Conservation (phyloP, 2,329 filamentous ascomycete genomes). For the Tolypocladium sp. region DNA sequence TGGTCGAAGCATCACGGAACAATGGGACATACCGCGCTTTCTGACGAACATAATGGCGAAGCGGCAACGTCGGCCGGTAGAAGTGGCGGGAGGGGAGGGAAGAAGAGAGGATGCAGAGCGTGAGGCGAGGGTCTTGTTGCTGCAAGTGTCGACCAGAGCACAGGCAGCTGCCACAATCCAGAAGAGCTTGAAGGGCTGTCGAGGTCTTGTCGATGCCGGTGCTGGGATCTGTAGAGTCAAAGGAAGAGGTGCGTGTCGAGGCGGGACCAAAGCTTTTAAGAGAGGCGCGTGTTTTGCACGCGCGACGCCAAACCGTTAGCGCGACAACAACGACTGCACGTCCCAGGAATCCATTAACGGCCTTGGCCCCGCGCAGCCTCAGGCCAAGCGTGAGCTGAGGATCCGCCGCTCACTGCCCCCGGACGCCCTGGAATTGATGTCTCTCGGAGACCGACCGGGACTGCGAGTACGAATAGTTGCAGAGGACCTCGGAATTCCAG, state of each 20-base stretch:
- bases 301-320: constrained; percentile 23
- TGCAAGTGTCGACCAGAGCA: constrained; percentile 13
- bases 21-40: constrained; percentile 46
- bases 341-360: constrained; percentile 16
- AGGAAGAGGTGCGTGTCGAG: constrained; percentile 6
- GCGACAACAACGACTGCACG: constrained; percentile 15
- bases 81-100: constrained; percentile 9
- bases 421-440: neutral
- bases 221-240: constrained; percentile 10
- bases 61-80: constrained; percentile 11
- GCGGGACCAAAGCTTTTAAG: constrained; percentile 24
- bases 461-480: neutral
- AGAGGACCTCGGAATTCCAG: neutral
- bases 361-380: constrained; percentile 8
- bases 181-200: constrained; percentile 2
- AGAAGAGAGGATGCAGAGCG: constrained; percentile 10
- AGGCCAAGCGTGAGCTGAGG: neutral
- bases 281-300: constrained; percentile 21
- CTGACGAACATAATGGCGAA: constrained; percentile 48
- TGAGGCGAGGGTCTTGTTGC: constrained; percentile 13
- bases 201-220: constrained; percentile 4
- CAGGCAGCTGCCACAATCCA: constrained; percentile 9
- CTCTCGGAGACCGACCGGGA: neutral
- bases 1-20: neutral
- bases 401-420: neutral